Conservation (phyloP, 1,139 yeast genomes). For the Geotrichum carabidarum region DNA sequence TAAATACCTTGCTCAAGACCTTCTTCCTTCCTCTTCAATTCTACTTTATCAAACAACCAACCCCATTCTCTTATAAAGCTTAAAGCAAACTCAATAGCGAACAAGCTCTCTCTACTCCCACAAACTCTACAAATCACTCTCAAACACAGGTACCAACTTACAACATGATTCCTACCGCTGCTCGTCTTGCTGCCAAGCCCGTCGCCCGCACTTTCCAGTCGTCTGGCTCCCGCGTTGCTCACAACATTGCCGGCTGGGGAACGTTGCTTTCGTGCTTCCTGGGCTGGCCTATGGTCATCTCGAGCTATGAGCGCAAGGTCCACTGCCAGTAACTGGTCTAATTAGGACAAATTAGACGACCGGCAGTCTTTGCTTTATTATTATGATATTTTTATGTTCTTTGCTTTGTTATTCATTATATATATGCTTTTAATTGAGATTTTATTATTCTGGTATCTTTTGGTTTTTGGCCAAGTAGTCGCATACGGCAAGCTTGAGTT, state of each 20-base stretch:
- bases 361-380: not conserved
- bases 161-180: slow-evolving; percentile 14
- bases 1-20: not conserved
- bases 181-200: slow-evolving; percentile 9
- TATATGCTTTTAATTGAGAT: not conserved
- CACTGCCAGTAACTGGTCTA: slow-evolving; percentile 1
- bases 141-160: not conserved
- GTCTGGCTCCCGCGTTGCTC: slow-evolving; percentile 8
- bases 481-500: too few species aligned
- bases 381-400: not conserved
- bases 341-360: not conserved
- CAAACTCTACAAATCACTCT: not conserved
- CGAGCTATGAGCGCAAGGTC: not conserved
- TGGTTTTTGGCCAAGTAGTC: too few species aligned
- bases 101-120: not conserved
- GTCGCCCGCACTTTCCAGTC: slow-evolving; percentile 2
- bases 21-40: not conserved
- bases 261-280: slow-evolving; percentile 4
- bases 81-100: not conserved
- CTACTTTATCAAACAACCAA: not conserved
- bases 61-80: not conserved
- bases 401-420: not conserved
- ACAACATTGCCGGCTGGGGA: slow-evolving; percentile 15
- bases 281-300: slow-evolving; percentile 16
- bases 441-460: too few species aligned